These are phyloP conservation scores for Davidsoniella neocaledoniae DNA, from an alignment of 2,329 filamentous ascomycete genomes.

Conservation along the genomic window DNA sequence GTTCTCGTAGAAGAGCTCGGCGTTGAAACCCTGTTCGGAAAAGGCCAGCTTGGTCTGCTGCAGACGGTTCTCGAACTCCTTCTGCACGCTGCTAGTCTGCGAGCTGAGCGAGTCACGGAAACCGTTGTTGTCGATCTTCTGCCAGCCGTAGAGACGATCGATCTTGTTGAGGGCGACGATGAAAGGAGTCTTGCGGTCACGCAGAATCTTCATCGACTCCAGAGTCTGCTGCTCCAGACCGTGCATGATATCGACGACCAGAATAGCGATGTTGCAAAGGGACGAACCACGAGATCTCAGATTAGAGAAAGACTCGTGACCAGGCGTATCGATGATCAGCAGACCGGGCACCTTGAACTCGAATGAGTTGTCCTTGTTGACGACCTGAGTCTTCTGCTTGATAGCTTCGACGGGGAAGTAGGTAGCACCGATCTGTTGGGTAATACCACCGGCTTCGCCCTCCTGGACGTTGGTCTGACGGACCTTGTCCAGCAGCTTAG, in stretches of 20 bases:
- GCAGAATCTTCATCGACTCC: slow-evolving; percentile 87
- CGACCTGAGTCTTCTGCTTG: slow-evolving; percentile 77
- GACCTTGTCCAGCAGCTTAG: slow-evolving; percentile 97
- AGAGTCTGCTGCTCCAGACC: slow-evolving; percentile 92
- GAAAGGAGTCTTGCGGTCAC: slow-evolving; percentile 91
- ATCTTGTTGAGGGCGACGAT: slow-evolving; percentile 99
- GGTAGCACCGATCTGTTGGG: slow-evolving; percentile 97
- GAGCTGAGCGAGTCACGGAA: slow-evolving; percentile 83
- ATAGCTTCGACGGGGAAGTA: slow-evolving; percentile 96
- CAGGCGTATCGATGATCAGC: slow-evolving; percentile 91
- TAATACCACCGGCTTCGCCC: slow-evolving; percentile 98
- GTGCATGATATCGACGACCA: slow-evolving; percentile 99
- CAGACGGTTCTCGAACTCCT: slow-evolving; percentile 82
- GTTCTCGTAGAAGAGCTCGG: slow-evolving; percentile 93
- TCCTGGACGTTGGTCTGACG: slow-evolving; percentile 97
- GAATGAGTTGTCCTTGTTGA: slow-evolving; percentile 79
- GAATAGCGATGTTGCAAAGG: slow-evolving; percentile 96
- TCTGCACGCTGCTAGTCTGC: slow-evolving; percentile 84
- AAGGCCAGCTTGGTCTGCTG: slow-evolving; percentile 87
- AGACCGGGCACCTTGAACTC: slow-evolving; percentile 97
- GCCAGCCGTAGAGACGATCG: slow-evolving; percentile 97
- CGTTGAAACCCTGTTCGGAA: slow-evolving; percentile 93
- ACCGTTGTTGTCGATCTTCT: slow-evolving; percentile 95
- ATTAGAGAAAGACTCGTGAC: slow-evolving; percentile 99
- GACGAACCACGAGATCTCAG: slow-evolving; percentile 91